phyloP scores from a whole-genome alignment of 169 alveolate species.

The Babesia gibsoni region DNA sequence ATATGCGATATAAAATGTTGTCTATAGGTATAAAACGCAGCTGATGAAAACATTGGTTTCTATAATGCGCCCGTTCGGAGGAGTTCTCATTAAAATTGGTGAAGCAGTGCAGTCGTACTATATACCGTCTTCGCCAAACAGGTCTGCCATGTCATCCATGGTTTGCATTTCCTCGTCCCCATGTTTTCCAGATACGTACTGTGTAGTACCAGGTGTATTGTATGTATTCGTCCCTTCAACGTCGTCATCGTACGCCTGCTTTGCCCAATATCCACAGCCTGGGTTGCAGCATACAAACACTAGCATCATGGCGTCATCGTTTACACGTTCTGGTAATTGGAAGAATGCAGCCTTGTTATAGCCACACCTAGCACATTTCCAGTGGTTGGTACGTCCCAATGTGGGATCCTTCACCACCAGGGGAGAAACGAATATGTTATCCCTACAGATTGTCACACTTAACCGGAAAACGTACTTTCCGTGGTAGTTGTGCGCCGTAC shows the following conservation, averaged over 20 bases:
- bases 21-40: too few relatives aligned
- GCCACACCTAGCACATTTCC: slow-evolving; percentile 85
- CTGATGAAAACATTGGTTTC: too few relatives aligned
- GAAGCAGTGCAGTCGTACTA: too few relatives aligned
- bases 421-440: slow-evolving; percentile 81
- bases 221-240: slow-evolving; percentile 1
- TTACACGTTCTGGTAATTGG: slow-evolving; percentile 86
- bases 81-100: too few relatives aligned
- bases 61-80: too few relatives aligned
- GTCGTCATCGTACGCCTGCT: slow-evolving; percentile 64
- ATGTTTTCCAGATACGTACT: background rate
- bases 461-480: slow-evolving; percentile 52
- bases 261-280: slow-evolving; percentile 74
- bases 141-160: slow-evolving; percentile 32
- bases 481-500: slow-evolving; percentile 66
- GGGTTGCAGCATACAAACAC: slow-evolving; percentile 85
- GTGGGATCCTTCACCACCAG: slow-evolving; percentile 86
- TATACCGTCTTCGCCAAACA: slow-evolving; percentile 19
- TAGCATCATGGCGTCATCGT: slow-evolving; percentile 88
- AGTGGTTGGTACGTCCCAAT: slow-evolving; percentile 84
- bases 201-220: background rate
- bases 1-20: too few relatives aligned
- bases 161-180: background rate
- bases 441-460: slow-evolving; percentile 56
- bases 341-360: slow-evolving; percentile 82